phyloP scores from a whole-genome alignment of 768 basidiomycete species.

The Pulveroboletus frians region DNA sequence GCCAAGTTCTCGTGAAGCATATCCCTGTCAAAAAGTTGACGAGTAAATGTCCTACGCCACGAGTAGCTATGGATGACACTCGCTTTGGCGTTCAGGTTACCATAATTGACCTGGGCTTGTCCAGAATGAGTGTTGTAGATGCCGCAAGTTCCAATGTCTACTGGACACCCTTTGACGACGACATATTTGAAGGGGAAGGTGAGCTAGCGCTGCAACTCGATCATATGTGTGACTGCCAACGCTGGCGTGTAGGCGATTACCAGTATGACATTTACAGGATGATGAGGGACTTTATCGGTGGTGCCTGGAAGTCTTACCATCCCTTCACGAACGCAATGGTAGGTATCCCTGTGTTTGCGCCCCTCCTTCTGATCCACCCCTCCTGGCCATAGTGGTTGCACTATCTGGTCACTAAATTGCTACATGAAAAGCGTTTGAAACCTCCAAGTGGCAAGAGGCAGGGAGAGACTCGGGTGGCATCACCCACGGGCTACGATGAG shows the following conservation, averaged over 20 bases:
- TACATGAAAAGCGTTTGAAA: constrained; percentile 64
- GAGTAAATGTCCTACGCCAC: constrained; percentile 30
- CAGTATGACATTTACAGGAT: constrained; percentile 94
- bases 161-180: constrained; percentile 82
- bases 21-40: constrained; percentile 33
- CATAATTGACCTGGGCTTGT: constrained; percentile 91
- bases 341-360: constrained; percentile 18
- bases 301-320: constrained; percentile 69
- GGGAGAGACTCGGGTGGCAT: constrained; percentile 10
- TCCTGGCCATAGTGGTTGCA: constrained; percentile 75
- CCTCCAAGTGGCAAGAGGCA: constrained; percentile 43
- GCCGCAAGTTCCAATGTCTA: constrained; percentile 43
- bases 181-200: constrained; percentile 91
- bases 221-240: constrained; percentile 7
- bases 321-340: constrained; percentile 92
- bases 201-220: constrained; percentile 9
- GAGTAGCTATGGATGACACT: constrained; percentile 58
- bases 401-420: constrained; percentile 70
- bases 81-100: constrained; percentile 70
- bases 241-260: constrained; percentile 59
- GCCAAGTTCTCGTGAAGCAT: constrained; percentile 83
- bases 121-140: constrained; percentile 68
- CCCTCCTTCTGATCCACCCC: constrained; percentile 7
- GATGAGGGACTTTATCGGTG: constrained; percentile 62
- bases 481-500: constrained; percentile 47